Conservation (phyloP, 306 rosid species). For the Cyamopsis tetragonoloba region DNA sequence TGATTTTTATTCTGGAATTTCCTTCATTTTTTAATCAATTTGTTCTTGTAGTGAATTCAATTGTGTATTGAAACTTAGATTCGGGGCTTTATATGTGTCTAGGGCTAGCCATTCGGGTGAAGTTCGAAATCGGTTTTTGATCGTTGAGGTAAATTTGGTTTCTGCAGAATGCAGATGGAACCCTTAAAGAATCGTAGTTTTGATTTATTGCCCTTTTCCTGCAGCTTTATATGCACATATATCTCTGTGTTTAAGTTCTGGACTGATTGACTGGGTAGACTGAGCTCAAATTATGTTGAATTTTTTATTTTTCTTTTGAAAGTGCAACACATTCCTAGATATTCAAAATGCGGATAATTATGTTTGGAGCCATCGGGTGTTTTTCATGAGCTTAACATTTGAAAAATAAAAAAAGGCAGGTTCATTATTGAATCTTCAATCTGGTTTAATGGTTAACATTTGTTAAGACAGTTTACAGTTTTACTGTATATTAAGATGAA, state of each 20-base stretch:
- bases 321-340: background rate
- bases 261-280: conserved; percentile 20
- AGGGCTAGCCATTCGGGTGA: conserved; percentile 6
- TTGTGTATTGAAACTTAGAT: conserved; percentile 9
- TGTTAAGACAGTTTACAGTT: background rate
- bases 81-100: conserved; percentile 20
- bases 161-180: background rate
- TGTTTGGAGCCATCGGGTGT: background rate
- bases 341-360: background rate
- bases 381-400: conserved; percentile 13
- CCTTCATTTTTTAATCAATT: background rate
- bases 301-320: conserved; percentile 4
- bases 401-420: background rate
- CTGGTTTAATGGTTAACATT: background rate
- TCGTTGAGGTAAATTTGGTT: background rate
- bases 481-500: background rate
- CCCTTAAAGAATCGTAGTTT: background rate
- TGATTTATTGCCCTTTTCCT: background rate
- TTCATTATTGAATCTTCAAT: background rate
- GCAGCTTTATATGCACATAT: background rate
- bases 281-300: background rate
- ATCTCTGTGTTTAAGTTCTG: background rate
- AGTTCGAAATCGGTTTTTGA: conserved; percentile 8
- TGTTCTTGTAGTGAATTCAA: conserved; percentile 12
- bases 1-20: background rate